A percentile compares a stretch with the other conserved stretches of the same genome.
These are phyloP conservation scores for Cephalotrichum gorgonifer DNA, from an alignment of 2,329 filamentous ascomycete species.

Conservation along the genomic window DNA sequence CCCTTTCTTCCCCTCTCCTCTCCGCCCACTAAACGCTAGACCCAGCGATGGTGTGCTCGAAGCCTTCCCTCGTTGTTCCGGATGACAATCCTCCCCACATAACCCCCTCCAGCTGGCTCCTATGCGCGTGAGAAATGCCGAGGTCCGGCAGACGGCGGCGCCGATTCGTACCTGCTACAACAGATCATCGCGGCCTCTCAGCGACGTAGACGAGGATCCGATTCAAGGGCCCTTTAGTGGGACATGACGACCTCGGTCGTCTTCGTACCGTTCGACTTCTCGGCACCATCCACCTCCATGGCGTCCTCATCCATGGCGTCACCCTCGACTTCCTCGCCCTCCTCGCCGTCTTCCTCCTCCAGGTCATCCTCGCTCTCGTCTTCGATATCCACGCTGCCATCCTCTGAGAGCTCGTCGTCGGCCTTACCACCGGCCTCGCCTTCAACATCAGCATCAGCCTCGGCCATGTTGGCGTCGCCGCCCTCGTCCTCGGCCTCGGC, in stretches of 20 bases:
- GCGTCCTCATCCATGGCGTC: slow-evolving; percentile 42
- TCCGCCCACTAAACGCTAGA: no score
- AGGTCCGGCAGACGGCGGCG: background rate
- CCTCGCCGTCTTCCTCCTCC: slow-evolving; percentile 54
- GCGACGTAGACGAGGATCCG: background rate
- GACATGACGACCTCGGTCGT: slow-evolving; percentile 4
- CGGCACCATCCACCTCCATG: slow-evolving; percentile 13
- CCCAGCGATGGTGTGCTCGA: background rate
- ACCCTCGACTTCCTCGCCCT: slow-evolving; percentile 22
- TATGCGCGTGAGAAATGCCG: background rate
- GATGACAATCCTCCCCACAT: background rate
- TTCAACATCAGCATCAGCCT: slow-evolving; percentile 26
- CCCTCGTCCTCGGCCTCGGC: slow-evolving; percentile 54
- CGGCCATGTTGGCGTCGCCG: slow-evolving; percentile 50
- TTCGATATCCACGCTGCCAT: slow-evolving; percentile 69
- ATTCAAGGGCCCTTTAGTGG: background rate
- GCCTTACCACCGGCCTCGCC: slow-evolving; percentile 22
- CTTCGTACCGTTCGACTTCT: slow-evolving; percentile 2
- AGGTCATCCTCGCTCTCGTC: slow-evolving; percentile 60
- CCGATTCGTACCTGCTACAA: background rate
- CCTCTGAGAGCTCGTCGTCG: slow-evolving; percentile 62
- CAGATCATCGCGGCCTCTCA: background rate
- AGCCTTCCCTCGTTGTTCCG: background rate
- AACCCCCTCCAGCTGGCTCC: no score
- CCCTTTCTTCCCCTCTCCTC: background rate